Evolutionary conservation across 208 protist genomes (phyloP), one percentile per base, ranked within the genome.

Genomic region (Leishmania lainsoni): DNA sequence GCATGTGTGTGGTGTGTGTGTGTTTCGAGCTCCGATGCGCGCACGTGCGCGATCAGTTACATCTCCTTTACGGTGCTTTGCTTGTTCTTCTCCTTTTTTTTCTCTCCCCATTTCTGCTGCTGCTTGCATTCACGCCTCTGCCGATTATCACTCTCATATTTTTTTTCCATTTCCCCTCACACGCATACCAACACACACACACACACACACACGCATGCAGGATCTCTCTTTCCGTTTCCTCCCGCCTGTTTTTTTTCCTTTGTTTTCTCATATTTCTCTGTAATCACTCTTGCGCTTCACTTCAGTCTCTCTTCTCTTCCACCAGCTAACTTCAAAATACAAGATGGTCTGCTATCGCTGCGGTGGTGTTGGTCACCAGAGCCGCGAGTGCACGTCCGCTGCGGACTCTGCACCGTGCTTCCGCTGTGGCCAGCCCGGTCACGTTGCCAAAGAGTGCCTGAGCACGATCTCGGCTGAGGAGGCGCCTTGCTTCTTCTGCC

Each of bases 401-500:
- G 74, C 80, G 20, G 85, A 85, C 54, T 86, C 87, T 42, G 84
- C 85, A 32, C 91, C 90, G 70, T 97, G 94, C 87, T 97, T 95
- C 87, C 88, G 88, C 86, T 97, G 94, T 76, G 91, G 91, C 56
- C 81, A 96, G 84, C 84, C 86, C 4, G 94, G 93, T 58, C 94
- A 97, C 90, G 88, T 96, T 65, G 88, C 88, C 63, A 90, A 90
- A 81, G 88, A 94, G 75, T 97, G 94, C 91, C 51, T 90, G 52
- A 94, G 90, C 83, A 86, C 78, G 69, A 80, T 93, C 35, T 83
- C 86, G 65, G 89, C 83, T 22, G 88, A 86, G 75, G 83, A 95
- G 63, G 91, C 92, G 26, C 92, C 92, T 65, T 98, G 95, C 83
- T 98, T 93, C 89, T 95, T 93, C 86, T 98, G 96, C 86, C 90